Base-by-base conservation (phyloP, 768 basidiomycete species). In the Punctularia strigosozonata region DNA sequence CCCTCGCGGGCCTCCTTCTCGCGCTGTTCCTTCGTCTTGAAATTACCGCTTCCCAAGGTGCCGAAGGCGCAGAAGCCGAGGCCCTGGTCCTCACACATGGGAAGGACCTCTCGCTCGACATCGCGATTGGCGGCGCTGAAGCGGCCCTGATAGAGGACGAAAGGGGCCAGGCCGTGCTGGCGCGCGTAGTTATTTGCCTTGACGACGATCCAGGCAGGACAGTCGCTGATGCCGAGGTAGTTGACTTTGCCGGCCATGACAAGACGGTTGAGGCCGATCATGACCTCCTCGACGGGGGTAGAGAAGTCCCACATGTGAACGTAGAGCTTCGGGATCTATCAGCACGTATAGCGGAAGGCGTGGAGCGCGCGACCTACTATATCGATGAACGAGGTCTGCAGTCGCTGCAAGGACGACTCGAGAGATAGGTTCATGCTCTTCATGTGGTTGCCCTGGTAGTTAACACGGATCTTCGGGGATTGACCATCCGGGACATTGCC, bases 141-240 rank as follows among this genome's bases (percentile, higher is more conserved):
- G 8, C 10, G 10, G 8, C 10, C 26, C 15, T 28, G 26, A 15
- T 28, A 28, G 8, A 28, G 10, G 26, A 28, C 26, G 26, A 28
- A 65, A n/a, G 56, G 61, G 4, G 58, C 46, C 38, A 59, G 45
- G 7, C 54, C 60, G 37, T 62, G 55, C 25, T 50, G 42, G 3
- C 50, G 39, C 13, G 59, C 57, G 42, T 59, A 61, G 26, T 54
- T 51, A 46, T 64, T 61, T 1, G 51, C 47, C 8, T 43, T 39
- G 14, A 50, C 26, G 6, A 56, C 55, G 21, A 53, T 18, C 53
- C 56, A 58, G 4, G 58, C 56, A 3, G 57, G 51, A 2, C 39
- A 43, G 42, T 55, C 49, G 6, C 19, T 20, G 13, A n/a, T 25
- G 17, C 36, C 36, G 19, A 19, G 32, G 10, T 3, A 36, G 26